A percentile compares a stretch with the other conserved stretches of the same genome.
These are phyloP conservation scores for Penicillium simplicissimum DNA, from an alignment of 495 filamentous ascomycete species.

Conservation along the genomic window DNA sequence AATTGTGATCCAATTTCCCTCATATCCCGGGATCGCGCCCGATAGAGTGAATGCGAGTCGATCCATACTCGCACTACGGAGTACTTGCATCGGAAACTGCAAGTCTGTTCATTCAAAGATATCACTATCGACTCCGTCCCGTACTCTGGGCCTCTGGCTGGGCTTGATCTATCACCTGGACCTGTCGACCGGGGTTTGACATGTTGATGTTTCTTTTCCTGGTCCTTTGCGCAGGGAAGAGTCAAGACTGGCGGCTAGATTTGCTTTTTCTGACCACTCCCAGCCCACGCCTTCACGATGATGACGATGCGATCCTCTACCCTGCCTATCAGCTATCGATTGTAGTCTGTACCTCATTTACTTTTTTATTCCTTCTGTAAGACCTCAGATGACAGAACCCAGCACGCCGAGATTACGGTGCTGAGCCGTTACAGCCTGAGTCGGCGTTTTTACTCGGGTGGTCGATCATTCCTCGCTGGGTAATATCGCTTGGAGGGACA, in stretches of 20 bases:
- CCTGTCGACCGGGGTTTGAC: slow-evolving; percentile 4
- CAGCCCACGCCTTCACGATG: background rate
- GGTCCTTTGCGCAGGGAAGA: background rate
- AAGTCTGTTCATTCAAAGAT: no score
- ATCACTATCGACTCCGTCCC: no score
- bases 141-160: background rate
- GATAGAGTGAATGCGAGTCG: background rate
- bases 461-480: background rate
- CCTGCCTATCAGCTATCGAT: no score
- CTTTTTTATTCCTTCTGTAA: background rate
- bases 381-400: background rate
- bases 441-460: background rate
- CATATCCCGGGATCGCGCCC: background rate
- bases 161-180: slow-evolving; percentile 18
- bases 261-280: background rate
- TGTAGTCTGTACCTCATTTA: background rate
- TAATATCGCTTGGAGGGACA: background rate
- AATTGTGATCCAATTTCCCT: background rate
- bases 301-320: background rate
- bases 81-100: no score
- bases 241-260: background rate
- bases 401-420: background rate
- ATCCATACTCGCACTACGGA: background rate
- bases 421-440: background rate
- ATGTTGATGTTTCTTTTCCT: slow-evolving; percentile 1